Conservation (phyloP, 2,329 filamentous ascomycete species). For the Fusarium camptoceras region DNA sequence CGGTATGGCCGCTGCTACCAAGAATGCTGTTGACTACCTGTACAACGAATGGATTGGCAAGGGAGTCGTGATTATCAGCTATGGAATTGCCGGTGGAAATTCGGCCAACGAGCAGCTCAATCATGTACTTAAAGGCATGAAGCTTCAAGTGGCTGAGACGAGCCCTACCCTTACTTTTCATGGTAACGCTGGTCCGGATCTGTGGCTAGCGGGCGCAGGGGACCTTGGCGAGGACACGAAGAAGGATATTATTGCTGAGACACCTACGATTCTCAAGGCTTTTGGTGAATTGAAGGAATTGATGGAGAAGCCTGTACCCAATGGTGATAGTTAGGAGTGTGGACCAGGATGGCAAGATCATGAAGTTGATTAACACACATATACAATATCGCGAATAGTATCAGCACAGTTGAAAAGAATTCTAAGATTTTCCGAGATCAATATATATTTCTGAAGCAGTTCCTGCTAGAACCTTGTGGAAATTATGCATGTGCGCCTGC, state of each 20-base stretch:
- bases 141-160: conserved; percentile 18
- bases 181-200: conserved; percentile 4
- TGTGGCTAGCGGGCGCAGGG: conserved; percentile 21
- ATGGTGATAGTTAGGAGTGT: not conserved
- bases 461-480: no score
- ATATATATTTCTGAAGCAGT: no score
- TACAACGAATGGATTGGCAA: conserved; percentile 62
- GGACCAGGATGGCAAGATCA: not conserved
- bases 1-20: conserved; percentile 64
- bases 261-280: conserved; percentile 13
- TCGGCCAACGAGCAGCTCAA: conserved; percentile 3
- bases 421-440: no score
- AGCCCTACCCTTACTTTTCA: conserved; percentile 21
- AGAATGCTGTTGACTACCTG: conserved; percentile 73
- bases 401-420: not conserved
- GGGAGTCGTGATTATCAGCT: conserved; percentile 26
- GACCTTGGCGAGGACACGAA: conserved; percentile 27
- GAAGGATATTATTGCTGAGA: conserved; percentile 22
- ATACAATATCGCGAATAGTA: not conserved
- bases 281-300: conserved; percentile 19
- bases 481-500: no score
- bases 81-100: conserved; percentile 27
- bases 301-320: conserved; percentile 1
- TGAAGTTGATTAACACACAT: not conserved
- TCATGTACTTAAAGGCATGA: conserved; percentile 15